These are phyloP conservation scores for Polyporus arcularius DNA, from an alignment of 768 basidiomycete species.

Conservation along the genomic window DNA sequence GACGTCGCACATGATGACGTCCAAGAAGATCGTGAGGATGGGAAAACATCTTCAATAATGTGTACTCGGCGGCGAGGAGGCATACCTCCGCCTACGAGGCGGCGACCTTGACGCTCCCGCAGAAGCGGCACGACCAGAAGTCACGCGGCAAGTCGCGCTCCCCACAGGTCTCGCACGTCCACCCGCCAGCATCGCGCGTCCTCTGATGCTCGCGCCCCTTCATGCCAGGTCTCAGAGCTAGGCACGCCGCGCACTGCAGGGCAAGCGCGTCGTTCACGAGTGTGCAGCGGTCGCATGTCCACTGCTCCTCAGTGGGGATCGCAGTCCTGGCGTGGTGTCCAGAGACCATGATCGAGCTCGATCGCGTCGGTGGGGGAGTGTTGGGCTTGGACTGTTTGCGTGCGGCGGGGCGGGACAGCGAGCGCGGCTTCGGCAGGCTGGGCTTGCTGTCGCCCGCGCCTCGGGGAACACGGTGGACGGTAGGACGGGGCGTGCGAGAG, in stretches of 20 bases:
- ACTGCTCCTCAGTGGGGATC: slow-evolving; percentile 25
- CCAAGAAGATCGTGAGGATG: background rate
- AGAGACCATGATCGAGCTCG: slow-evolving; percentile 6
- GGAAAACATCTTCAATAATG: too few relatives aligned
- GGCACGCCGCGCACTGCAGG: slow-evolving; percentile 65
- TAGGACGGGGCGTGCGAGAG: slow-evolving; percentile 4
- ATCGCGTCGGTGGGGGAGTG: slow-evolving; percentile 19
- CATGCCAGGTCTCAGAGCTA: slow-evolving; percentile 36
- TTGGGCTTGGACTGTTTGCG: background rate
- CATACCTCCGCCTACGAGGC: slow-evolving; percentile 8
- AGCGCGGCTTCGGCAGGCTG: slow-evolving; percentile 15
- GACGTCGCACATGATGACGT: too few relatives aligned
- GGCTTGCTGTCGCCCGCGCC: slow-evolving; percentile 12
- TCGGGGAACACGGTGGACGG: slow-evolving; percentile 13
- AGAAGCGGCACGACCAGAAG: slow-evolving; percentile 75
- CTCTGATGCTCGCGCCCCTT: slow-evolving; percentile 2
- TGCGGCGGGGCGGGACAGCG: slow-evolving; percentile 1
- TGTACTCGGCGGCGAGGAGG: too few relatives aligned
- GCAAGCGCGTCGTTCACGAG: slow-evolving; percentile 54
- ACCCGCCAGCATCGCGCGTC: slow-evolving; percentile 35
- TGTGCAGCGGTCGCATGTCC: slow-evolving; percentile 55
- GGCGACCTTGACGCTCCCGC: slow-evolving; percentile 61
- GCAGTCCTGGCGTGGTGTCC: background rate
- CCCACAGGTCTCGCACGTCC: slow-evolving; percentile 69
- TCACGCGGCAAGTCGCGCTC: slow-evolving; percentile 61